Evolutionary conservation across 164 flowering plant genomes (phyloP), one percentile per base, ranked within the genome.

Genomic region (Vitis rotundifolia): DNA sequence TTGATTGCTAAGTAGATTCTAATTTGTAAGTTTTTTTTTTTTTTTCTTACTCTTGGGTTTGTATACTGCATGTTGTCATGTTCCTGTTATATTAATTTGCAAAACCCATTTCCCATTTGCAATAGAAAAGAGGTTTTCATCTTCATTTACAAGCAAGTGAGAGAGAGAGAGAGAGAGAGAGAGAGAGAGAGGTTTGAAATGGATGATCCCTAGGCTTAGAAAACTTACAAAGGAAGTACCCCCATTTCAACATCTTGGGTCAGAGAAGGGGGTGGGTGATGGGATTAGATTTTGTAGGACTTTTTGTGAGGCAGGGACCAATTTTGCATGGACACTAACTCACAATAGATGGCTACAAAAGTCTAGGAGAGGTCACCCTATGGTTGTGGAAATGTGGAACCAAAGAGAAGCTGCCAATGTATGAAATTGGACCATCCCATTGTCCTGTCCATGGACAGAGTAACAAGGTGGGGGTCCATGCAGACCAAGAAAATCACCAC

Each of bases 381-480:
- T 56, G 65, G 79, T 76, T 9, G 70, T 49, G 67, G 14, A 18
- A 76, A 64, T 55, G 29, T 37, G 68, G 67, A 65, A 64, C 76
- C 73, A 56, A 18, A 29, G 13, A n/a, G 70, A 2, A 54, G 7
- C 56, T 8, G 52, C 7, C 13, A 13, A 19, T n/a, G 9, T 19
- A 49, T 48, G 37, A 4, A 0, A 44, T 13, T 9, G 59, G 68
- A 12, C 3, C n/a, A 49, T 47, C 53, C 31, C 55, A 53, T 57
- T 31, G 52, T 69, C 50, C 18, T 73, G 59, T 66, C 64, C 15
- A 8, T 50, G 50, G 28, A 59, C 4, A 0, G 6, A 29, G 19
- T 19, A 18, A 53, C 64, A 71, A 62, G 37, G 76, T 49, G 58
- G 52, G 62, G 68, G 64, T 59, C 71, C 74, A 61, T 54, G 6